These are phyloP conservation scores for Leccinum boreale DNA, from an alignment of 768 basidiomycete species.

Conservation along the genomic window DNA sequence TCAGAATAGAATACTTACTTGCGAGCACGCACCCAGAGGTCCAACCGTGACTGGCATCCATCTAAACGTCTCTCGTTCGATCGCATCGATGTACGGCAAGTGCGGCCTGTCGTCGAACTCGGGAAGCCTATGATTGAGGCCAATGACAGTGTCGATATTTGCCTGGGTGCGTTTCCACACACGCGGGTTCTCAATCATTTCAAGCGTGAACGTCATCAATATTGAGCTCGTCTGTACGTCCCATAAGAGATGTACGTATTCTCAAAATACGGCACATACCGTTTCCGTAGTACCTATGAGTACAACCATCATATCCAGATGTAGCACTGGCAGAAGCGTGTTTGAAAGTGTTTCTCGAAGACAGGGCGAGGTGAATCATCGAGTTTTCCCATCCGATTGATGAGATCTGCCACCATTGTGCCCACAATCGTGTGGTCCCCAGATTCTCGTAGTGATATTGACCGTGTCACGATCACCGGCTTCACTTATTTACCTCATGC, in stretches of 20 bases:
- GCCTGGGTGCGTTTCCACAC: too few species aligned
- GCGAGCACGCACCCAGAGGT: conserved; percentile 9
- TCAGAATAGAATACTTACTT: background rate
- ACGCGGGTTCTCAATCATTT: background rate
- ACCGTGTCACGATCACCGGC: background rate
- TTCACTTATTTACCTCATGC: background rate
- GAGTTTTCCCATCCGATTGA: conserved; percentile 15
- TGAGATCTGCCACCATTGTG: conserved; percentile 9
- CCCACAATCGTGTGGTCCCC: background rate
- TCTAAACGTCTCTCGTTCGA: too few species aligned
- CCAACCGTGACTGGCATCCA: too few species aligned
- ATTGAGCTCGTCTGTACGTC: conserved; percentile 4
- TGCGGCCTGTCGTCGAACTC: too few species aligned
- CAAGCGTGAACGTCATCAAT: background rate
- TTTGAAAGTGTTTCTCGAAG: conserved; percentile 8
- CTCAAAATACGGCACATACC: background rate
- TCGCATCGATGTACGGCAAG: too few species aligned
- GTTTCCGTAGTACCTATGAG: conserved; percentile 4
- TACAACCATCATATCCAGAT: background rate
- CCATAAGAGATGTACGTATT: background rate
- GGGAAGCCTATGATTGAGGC: background rate
- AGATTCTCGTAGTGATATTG: background rate
- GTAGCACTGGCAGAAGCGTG: conserved; percentile 7
- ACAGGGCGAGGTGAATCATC: conserved; percentile 2
- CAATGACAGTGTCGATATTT: background rate